phyloP scores from a whole-genome alignment of 179 eudicot genomes.

The Camellia oleifera region DNA sequence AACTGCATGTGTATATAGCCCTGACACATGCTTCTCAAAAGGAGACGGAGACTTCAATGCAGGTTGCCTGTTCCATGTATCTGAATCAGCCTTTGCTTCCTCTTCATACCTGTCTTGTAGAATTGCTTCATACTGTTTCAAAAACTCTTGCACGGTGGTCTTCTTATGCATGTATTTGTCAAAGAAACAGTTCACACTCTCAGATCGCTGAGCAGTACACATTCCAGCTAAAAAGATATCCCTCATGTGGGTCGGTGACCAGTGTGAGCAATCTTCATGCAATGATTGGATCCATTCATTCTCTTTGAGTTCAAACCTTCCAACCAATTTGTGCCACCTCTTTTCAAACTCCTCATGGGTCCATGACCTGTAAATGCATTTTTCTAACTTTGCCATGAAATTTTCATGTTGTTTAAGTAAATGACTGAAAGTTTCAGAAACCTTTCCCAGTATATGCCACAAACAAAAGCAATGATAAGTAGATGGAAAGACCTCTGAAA shows the following conservation, averaged over 20 bases:
- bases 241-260: constrained; percentile 50
- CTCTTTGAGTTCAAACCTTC: constrained; percentile 38
- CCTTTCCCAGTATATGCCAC: constrained; percentile 47
- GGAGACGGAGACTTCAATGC: constrained; percentile 81
- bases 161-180: constrained; percentile 58
- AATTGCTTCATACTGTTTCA: constrained; percentile 45
- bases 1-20: constrained; percentile 60
- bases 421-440: constrained; percentile 38
- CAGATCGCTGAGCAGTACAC: constrained; percentile 46
- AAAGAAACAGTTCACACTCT: constrained; percentile 54
- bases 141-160: constrained; percentile 50
- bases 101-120: constrained; percentile 62
- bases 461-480: constrained; percentile 40
- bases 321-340: constrained; percentile 47
- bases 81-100: constrained; percentile 76
- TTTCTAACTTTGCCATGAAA: constrained; percentile 40
- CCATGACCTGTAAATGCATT: constrained; percentile 51
- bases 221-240: constrained; percentile 51
- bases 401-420: constrained; percentile 38
- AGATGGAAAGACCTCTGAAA: constrained; percentile 46
- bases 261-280: constrained; percentile 39
- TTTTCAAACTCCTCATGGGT: constrained; percentile 48
- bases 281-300: constrained; percentile 40
- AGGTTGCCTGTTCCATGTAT: constrained; percentile 74
- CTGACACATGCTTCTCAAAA: constrained; percentile 73